Evolutionary conservation across 1,284 basidiomycete genomes (phyloP).

Genomic region (Dichomitus squalens): DNA sequence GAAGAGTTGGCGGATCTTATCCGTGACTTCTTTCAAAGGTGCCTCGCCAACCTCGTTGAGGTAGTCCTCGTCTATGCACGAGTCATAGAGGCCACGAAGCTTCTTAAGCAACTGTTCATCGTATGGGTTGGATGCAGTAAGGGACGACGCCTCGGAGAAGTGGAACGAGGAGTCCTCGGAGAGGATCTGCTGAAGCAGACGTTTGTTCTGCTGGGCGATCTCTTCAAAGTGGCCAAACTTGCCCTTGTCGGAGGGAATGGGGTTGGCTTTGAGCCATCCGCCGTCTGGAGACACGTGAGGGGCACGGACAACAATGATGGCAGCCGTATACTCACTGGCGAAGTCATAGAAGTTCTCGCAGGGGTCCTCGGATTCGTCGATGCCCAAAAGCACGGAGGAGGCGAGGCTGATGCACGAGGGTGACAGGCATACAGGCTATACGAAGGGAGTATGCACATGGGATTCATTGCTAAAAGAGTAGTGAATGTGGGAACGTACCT

Average conservation of each 20-base stretch:
- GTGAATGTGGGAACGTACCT: constrained; percentile 38
- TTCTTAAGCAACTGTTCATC: constrained; percentile 79
- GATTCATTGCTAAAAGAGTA: neutral
- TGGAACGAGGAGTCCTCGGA: constrained; percentile 29
- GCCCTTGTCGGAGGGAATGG: constrained; percentile 84
- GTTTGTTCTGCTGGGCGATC: constrained; percentile 64
- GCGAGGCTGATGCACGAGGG: constrained; percentile 85
- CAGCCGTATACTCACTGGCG: constrained; percentile 60
- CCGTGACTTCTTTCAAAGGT: constrained; percentile 64
- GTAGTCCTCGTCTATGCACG: constrained; percentile 79
- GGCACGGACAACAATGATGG: neutral
- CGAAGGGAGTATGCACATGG: neutral
- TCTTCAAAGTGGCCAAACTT: constrained; percentile 65
- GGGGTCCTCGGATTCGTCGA: constrained; percentile 87
- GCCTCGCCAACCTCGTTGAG: constrained; percentile 64
- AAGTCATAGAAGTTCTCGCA: constrained; percentile 97
- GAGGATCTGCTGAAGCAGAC: constrained; percentile 60
- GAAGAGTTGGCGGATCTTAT: constrained; percentile 58
- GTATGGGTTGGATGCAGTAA: constrained; percentile 33
- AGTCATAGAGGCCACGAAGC: constrained; percentile 79
- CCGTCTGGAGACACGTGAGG: constrained; percentile 50
- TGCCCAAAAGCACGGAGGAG: constrained; percentile 77
- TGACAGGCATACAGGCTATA: constrained; percentile 71
- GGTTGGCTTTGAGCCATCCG: constrained; percentile 81
- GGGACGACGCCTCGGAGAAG: constrained; percentile 18